A percentile compares a stretch with the other conserved stretches of the same genome.
These are phyloP conservation scores for Litchi chinensis DNA, from an alignment of 345 rosid species.

Conservation along the genomic window DNA sequence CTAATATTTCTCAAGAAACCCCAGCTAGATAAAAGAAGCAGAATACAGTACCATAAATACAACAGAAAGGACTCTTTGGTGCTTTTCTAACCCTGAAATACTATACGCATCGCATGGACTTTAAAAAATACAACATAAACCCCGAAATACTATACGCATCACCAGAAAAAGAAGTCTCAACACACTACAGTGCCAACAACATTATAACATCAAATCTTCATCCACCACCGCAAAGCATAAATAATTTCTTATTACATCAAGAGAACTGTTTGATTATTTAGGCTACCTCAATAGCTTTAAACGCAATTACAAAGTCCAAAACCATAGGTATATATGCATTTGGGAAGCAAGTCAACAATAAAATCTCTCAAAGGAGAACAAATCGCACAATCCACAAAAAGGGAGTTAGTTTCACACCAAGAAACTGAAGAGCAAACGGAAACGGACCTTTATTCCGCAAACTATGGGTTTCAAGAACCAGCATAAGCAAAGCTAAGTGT, in stretches of 20 bases:
- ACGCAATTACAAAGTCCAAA: not conserved
- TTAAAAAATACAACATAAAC: not conserved
- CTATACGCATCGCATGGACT: conserved; percentile 11
- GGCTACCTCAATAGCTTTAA: not conserved
- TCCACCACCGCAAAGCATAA: not conserved
- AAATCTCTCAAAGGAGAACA: not conserved
- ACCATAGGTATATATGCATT: not conserved
- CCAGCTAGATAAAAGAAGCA: conserved; percentile 19
- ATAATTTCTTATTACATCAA: not conserved
- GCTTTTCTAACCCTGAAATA: conserved; percentile 80
- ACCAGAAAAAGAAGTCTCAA: not conserved
- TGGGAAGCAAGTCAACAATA: not conserved
- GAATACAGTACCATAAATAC: conserved; percentile 74
- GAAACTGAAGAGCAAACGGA: conserved; percentile 3
- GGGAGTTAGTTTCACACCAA: not conserved
- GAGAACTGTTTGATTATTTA: too few species aligned
- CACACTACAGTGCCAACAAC: not conserved
- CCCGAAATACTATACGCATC: not conserved
- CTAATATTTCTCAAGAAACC: conserved; percentile 1
- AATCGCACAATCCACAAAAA: not conserved
- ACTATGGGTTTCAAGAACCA: conserved; percentile 92
- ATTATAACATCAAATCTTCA: not conserved
- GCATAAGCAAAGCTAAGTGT: conserved; percentile 84
- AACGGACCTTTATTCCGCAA: conserved; percentile 84
- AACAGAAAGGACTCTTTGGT: conserved; percentile 83